Base-by-base conservation (phyloP, 305 asterid species). In the Caryopteris hybrid region DNA sequence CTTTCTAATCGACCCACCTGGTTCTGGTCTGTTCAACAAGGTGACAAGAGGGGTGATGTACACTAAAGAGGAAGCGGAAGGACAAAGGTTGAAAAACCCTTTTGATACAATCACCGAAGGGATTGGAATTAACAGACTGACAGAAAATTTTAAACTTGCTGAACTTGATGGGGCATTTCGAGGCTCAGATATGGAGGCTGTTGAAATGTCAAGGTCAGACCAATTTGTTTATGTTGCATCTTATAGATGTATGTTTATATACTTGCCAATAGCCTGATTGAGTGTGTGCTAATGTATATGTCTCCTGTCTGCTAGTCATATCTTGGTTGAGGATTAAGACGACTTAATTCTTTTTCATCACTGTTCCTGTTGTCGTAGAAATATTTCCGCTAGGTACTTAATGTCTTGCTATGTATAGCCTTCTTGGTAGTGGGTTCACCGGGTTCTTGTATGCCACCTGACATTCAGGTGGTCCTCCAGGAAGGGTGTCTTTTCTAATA, bases 1-100 rank as follows among this genome's bases (percentile, higher is more conserved):
- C 80, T 90, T 86, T 68, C 90, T 92, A 41, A 72, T 92, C 14
- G 98, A 92, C 46, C 97, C 98, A 21, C 96, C 98, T 43, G 98
- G 97, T 70, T 92, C 98, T 56, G 97, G 98, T 61, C 78, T 90
- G 81, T 90, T 83, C 84, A 90, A 92, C 86, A 90, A 92, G 79
- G 98, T 92, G 78, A 88, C 89, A 42, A 84, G 98, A 81, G 96
- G 97, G 64, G 98, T 90, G 39, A 90, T 92, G 96, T 92, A 90
- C 86, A 88, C 98, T 0, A 86, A 78, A 69, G 88, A 90, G 77
- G 98, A 92, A 77, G 97, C 97, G 48, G 98, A 90, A 80, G 98
- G 98, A 33, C 81, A 78, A 66, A 84, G 98, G 74, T 69, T 86
- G 79, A 92, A 86, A 77, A 88, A 92, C 72, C 98, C 98, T 21